Evolutionary conservation across 2,329 filamentous ascomycete genomes (phyloP), one percentile per base, ranked within the genome.

Genomic region (Epichloe elymi): DNA sequence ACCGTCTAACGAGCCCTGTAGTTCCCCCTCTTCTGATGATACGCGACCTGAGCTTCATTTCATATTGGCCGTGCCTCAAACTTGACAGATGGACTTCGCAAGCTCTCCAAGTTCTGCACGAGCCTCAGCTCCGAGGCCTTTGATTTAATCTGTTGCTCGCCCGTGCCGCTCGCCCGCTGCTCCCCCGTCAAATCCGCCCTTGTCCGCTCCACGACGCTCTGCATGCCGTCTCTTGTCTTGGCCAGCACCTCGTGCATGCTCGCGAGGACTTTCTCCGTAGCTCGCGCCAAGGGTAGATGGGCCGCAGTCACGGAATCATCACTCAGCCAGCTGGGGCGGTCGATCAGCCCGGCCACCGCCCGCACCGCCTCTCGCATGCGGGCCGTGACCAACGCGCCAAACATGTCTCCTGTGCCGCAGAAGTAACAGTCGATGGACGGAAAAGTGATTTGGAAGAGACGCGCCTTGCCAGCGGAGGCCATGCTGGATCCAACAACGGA

Each of bases 341-440:
- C 64, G 15, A 73, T 67, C 4, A 95, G 68, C 23, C 59, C 56
- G 44, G 56, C 63, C 1, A 59, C 65, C 17, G 61, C 69, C 49
- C 72, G 67, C 1, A 88, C 85, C 26, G 88, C 89, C 71, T 97
- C 88, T 52, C 91, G 83, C 62, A 98, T 81, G 33, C 91, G 82
- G 40, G 87, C 87, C 1, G 95, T 82, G 63, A 88, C 89, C 44
- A 98, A 75, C 7, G 91, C 91, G 33, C 89, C 91, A 63, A 98
- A 97, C 91, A 98, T 96, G 71, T 98, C 93, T 45, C 93, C 93
- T 0, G 94, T 97, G 40, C 93, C 93, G 60, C 86, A 89, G 69
- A 97, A 98, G 74, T 93, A 95, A 69, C 89, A 87, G 63, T 95
- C 86, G 53, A 96, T 83, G 30, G 85, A 80, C 0, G 91, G 89